Conservation (phyloP, 2,329 filamentous ascomycete species). For the Lecanicillium sp. region DNA sequence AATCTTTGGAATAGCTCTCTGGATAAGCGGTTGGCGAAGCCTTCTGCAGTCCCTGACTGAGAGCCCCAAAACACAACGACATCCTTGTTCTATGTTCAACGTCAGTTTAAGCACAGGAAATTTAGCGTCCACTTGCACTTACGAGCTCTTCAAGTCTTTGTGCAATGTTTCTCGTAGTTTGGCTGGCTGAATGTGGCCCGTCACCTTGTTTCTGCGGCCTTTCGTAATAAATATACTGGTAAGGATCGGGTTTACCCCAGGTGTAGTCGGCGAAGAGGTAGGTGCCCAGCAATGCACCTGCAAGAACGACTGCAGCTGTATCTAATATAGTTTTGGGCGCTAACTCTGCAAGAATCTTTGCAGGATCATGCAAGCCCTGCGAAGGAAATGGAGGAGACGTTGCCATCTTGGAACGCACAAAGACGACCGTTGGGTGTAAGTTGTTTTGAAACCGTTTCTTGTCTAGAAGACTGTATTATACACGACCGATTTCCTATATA, state of each 20-base stretch:
- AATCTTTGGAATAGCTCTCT: conserved; percentile 87
- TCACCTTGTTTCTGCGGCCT: conserved; percentile 29
- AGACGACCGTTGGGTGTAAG: no score
- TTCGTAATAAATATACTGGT: conserved; percentile 38
- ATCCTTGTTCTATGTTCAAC: no score
- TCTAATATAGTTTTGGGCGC: conserved; percentile 15
- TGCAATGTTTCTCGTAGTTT: conserved; percentile 36
- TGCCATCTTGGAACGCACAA: no score
- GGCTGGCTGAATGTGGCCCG: conserved; percentile 13
- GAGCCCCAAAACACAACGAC: conserved; percentile 83
- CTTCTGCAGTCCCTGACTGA: conserved; percentile 90
- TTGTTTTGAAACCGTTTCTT: no score
- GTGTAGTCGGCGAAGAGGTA: conserved; percentile 33
- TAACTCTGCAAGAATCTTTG: conserved; percentile 13
- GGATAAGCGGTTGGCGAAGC: conserved; percentile 78
- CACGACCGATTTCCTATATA: no score
- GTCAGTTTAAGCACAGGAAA: not conserved
- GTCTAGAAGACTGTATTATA: no score
- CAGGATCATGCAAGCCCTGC: conserved; percentile 6
- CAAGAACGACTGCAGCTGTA: conserved; percentile 16
- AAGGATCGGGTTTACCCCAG: conserved; percentile 42
- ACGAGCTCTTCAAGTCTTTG: conserved; percentile 21
- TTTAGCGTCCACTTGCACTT: no score
- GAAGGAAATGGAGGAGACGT: no score
- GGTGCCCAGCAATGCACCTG: conserved; percentile 15